A percentile compares a stretch with the other conserved stretches of the same genome.
Conservation (phyloP, 768 basidiomycete genomes). For the Pisolithus albus region DNA sequence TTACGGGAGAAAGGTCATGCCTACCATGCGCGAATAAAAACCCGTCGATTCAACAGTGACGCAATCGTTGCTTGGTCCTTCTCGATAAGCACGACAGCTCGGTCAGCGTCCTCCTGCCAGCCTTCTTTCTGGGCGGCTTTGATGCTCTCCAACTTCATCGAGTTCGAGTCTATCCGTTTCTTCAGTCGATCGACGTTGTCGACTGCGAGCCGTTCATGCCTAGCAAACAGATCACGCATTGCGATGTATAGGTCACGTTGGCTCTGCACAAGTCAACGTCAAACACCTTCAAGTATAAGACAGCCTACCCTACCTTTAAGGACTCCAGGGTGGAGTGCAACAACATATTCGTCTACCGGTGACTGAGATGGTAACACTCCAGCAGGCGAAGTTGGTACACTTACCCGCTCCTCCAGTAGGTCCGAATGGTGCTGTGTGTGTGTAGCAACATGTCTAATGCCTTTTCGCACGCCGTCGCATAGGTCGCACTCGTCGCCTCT, state of each 20-base stretch:
- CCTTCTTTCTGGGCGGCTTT: slow-evolving; percentile 67
- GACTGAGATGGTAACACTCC: slow-evolving; percentile 1
- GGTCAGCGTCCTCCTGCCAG: slow-evolving; percentile 84
- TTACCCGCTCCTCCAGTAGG: slow-evolving; percentile 63
- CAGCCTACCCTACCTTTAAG: slow-evolving; percentile 49
- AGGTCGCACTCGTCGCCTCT: slow-evolving; percentile 77
- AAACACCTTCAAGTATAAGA: slow-evolving; percentile 5
- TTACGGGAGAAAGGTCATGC: slow-evolving; percentile 14
- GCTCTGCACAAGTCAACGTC: slow-evolving; percentile 32
- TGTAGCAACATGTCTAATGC: slow-evolving; percentile 58
- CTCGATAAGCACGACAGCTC: slow-evolving; percentile 63
- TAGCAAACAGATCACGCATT: slow-evolving; percentile 77
- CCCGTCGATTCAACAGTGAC: slow-evolving; percentile 65
- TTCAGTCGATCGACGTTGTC: slow-evolving; percentile 86
- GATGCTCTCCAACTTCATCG: slow-evolving; percentile 69
- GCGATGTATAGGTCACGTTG: slow-evolving; percentile 86
- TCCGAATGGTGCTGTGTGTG: slow-evolving; percentile 71
- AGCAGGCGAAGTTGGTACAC: slow-evolving; percentile 16
- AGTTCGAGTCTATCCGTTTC: slow-evolving; percentile 75
- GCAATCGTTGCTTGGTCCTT: slow-evolving; percentile 80
- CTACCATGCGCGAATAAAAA: slow-evolving; percentile 84
- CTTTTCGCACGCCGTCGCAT: slow-evolving; percentile 68
- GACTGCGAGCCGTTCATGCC: slow-evolving; percentile 82
- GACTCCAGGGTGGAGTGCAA: slow-evolving; percentile 68
- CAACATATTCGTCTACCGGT: slow-evolving; percentile 49